A percentile compares a stretch with the other conserved stretches of the same genome.
phyloP scores from a whole-genome alignment of 176 grass and related monocot species.

The Neostapfia colusana region DNA sequence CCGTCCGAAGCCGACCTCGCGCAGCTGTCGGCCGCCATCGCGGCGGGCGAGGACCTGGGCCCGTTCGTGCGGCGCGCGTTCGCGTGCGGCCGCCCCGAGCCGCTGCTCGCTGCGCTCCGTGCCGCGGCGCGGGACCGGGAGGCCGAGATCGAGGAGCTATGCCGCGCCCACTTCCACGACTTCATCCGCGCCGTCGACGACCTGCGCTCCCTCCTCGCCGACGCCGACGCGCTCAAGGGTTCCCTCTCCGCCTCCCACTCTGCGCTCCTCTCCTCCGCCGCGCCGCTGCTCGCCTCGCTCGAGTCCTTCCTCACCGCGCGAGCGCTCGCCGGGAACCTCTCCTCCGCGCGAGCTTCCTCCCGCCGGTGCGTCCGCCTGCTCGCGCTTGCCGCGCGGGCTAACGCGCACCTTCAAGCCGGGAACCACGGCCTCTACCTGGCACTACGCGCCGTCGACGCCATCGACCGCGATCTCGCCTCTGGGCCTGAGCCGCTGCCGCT shows the following conservation, averaged over 20 bases:
- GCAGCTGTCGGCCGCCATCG: conserved; percentile 65
- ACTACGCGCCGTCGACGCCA: conserved; percentile 79
- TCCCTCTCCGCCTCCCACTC: conserved; percentile 72
- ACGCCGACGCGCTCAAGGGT: conserved; percentile 81
- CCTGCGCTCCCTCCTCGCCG: conserved; percentile 93
- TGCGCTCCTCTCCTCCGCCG: conserved; percentile 64
- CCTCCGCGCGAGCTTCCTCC: conserved; percentile 59
- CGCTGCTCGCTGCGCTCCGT: conserved; percentile 60
- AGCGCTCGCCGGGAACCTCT: conserved; percentile 64
- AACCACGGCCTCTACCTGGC: conserved; percentile 79
- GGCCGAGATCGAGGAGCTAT: conserved; percentile 81
- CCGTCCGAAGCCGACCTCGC: conserved; percentile 56
- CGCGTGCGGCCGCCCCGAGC: conserved; percentile 64
- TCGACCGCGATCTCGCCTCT: conserved; percentile 67
- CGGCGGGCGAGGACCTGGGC: conserved; percentile 77
- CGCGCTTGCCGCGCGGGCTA: conserved; percentile 72
- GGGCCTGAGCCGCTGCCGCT: conserved; percentile 55
- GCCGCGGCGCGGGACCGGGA: conserved; percentile 54
- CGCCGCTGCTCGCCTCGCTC: conserved; percentile 72
- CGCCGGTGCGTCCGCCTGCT: conserved; percentile 74
- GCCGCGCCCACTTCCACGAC: conserved; percentile 91
- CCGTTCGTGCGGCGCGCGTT: conserved; percentile 74
- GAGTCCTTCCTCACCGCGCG: conserved; percentile 85
- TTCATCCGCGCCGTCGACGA: conserved; percentile 94
- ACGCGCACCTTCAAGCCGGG: conserved; percentile 60